These are phyloP conservation scores for Fusarium luffae DNA, from an alignment of 2,329 filamentous ascomycete genomes.

Conservation along the genomic window DNA sequence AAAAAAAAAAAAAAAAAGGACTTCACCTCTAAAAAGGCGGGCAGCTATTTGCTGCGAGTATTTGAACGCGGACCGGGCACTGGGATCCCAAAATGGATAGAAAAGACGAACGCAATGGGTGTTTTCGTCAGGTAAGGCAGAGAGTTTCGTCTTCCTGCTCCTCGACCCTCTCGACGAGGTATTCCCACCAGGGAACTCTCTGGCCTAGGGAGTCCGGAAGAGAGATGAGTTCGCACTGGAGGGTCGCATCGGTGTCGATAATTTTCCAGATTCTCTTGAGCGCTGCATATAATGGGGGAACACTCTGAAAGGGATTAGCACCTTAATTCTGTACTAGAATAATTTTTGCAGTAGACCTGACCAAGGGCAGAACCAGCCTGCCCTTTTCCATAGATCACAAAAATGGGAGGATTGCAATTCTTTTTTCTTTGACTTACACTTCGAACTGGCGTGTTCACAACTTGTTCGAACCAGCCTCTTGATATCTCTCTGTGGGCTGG, in stretches of 20 bases:
- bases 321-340: constrained; percentile 36
- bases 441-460: constrained; percentile 52
- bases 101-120: constrained; percentile 22
- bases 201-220: constrained; percentile 43
- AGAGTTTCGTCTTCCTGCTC: constrained; percentile 50
- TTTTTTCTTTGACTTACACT: constrained; percentile 50
- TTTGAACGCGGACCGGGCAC: constrained; percentile 29
- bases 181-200: constrained; percentile 55
- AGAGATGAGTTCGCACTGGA: constrained; percentile 19
- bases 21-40: constrained; percentile 42
- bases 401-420: constrained; percentile 19
- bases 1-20: constrained; percentile 13
- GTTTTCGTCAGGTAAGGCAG: constrained; percentile 52
- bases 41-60: constrained; percentile 42
- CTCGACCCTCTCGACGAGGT: constrained; percentile 50
- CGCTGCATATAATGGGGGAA: constrained; percentile 52
- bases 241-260: constrained; percentile 47
- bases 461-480: constrained; percentile 51
- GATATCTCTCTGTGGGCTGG: constrained; percentile 47
- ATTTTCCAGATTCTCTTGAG: constrained; percentile 51
- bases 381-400: constrained; percentile 19
- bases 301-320: constrained; percentile 49
- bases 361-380: constrained; percentile 41
- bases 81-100: constrained; percentile 25
- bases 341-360: constrained; percentile 25